Conservation (phyloP, 108 stramenopile genomes). For the Skeletonema menzelii region DNA sequence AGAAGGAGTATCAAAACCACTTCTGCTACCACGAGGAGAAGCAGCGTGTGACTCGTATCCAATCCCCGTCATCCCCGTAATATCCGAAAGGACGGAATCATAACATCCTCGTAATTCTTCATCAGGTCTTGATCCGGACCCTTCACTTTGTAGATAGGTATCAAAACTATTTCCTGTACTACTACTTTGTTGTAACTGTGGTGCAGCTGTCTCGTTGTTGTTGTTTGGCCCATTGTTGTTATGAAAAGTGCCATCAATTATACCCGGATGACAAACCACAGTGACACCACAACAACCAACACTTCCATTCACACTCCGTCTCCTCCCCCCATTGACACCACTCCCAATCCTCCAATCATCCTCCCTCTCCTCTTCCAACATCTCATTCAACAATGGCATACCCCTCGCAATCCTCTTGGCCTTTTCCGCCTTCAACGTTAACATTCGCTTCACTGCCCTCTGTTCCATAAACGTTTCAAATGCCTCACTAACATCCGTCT, state of each 20-base stretch:
- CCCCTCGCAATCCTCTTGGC: conserved; percentile 4
- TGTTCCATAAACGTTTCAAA: conserved; percentile 29
- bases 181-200: neutral
- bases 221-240: too few relatives aligned
- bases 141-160: neutral
- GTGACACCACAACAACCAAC: neutral
- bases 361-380: conserved; percentile 1
- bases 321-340: neutral
- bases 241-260: neutral
- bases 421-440: conserved; percentile 3
- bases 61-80: neutral
- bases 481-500: conserved; percentile 11
- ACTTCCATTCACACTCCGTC: neutral
- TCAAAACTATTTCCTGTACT: neutral
- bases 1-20: neutral
- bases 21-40: neutral
- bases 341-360: neutral
- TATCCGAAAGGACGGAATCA: neutral
- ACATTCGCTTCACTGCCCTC: conserved; percentile 11
- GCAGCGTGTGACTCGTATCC: too few relatives aligned
- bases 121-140: neutral
- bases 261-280: neutral
- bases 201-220: too few relatives aligned
- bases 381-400: neutral
- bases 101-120: neutral